A percentile compares a stretch with the other conserved stretches of the same genome.
phyloP scores from a whole-genome alignment of 2,329 filamentous ascomycete species.

The Periconia macrospinosa region DNA sequence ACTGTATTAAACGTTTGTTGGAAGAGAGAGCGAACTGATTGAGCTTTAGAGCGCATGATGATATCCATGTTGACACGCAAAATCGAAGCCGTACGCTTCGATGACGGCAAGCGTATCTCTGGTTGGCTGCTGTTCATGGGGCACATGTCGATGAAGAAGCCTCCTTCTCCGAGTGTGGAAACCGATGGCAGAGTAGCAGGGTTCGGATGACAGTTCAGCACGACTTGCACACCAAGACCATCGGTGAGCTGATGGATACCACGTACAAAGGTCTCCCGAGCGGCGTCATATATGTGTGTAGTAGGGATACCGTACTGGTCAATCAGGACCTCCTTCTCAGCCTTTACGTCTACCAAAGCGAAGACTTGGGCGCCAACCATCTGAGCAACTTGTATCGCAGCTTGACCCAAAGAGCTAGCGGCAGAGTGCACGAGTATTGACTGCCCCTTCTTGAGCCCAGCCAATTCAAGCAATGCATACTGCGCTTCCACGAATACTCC shows the following conservation, averaged over 20 bases:
- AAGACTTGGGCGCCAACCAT: constrained; percentile 23
- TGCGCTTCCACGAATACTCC: no score
- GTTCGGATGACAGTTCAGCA: no score
- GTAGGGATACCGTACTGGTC: constrained; percentile 20
- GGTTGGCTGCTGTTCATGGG: constrained; percentile 5
- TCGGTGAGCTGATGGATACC: constrained; percentile 27
- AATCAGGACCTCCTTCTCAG: constrained; percentile 25
- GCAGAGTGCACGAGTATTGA: constrained; percentile 34
- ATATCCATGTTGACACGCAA: constrained; percentile 29
- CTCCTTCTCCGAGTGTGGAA: no score
- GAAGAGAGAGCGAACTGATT: no score
- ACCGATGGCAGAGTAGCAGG: constrained; percentile 11
- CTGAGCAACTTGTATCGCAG: constrained; percentile 27
- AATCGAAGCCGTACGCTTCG: constrained; percentile 28
- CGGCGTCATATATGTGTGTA: constrained; percentile 33
- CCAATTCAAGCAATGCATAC: no score
- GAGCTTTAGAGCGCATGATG: constrained; percentile 1
- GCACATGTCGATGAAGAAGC: constrained; percentile 19
- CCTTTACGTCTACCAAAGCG: constrained; percentile 24
- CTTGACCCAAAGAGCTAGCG: constrained; percentile 31
- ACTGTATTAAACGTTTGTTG: no score
- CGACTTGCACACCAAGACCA: constrained; percentile 37
- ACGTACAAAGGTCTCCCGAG: constrained; percentile 25
- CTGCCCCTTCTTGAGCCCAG: constrained; percentile 34
- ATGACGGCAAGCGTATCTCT: constrained; percentile 7